Percentiles rank a stretch among this genome's conserved stretches.
Evolutionary conservation across 106 monocot species (phyloP).

Genomic region (Platanthera guangdongensis): DNA sequence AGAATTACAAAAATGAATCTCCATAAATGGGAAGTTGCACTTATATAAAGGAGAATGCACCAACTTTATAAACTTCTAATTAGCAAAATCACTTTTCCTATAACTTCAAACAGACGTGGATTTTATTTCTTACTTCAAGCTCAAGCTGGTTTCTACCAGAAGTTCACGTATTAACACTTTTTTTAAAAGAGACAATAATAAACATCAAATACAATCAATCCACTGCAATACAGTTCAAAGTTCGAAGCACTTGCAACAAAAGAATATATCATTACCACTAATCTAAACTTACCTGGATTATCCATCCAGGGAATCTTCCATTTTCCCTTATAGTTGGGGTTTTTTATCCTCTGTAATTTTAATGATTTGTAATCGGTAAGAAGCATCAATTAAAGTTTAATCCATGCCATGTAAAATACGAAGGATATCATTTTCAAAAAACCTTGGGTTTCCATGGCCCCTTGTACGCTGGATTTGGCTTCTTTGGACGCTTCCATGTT

Average conservation of each 20-base stretch:
- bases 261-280: neutral
- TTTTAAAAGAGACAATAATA: neutral
- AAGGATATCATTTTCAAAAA: conserved; percentile 3
- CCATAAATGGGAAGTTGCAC: too few species aligned
- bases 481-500: conserved; percentile 72
- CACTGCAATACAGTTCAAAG: neutral
- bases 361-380: neutral
- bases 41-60: too few species aligned
- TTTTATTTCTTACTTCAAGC: too few species aligned
- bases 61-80: too few species aligned
- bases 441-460: conserved; percentile 97
- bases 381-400: neutral
- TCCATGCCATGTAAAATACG: neutral
- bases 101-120: too few species aligned
- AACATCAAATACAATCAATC: neutral
- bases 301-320: conserved; percentile 97
- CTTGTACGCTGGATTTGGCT: conserved; percentile 91
- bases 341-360: conserved; percentile 81
- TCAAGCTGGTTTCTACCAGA: neutral
- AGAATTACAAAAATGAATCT: too few species aligned
- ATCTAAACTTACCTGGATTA: conserved; percentile 64
- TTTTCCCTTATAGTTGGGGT: conserved; percentile 96
- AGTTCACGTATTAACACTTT: neutral
- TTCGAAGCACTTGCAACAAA: neutral
- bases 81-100: too few species aligned